phyloP scores from a whole-genome alignment of 2,329 filamentous ascomycete species.

The Neoarthrinium moseri region DNA sequence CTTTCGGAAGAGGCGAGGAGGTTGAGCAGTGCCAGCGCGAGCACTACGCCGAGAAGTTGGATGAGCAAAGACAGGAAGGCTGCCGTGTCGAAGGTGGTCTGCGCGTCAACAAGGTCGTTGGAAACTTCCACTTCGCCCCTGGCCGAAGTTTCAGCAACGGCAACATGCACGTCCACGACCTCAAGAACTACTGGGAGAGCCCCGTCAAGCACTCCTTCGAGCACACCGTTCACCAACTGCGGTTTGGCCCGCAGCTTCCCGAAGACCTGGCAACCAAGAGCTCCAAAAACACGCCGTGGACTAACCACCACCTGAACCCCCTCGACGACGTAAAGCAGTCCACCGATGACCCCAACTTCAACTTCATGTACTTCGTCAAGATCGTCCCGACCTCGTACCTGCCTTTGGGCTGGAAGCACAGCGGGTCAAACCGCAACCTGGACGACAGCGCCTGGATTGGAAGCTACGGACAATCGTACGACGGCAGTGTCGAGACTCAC shows the following conservation, averaged over 20 bases:
- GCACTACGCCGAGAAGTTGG: conserved; percentile 86
- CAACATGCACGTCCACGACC: conserved; percentile 96
- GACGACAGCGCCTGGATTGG: conserved; percentile 65
- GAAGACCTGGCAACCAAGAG: conserved; percentile 63
- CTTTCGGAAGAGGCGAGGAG: conserved; percentile 86
- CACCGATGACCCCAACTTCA: conserved; percentile 80
- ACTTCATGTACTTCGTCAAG: conserved; percentile 99
- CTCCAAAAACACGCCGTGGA: conserved; percentile 63
- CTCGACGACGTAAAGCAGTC: conserved; percentile 77
- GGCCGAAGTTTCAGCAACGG: conserved; percentile 94
- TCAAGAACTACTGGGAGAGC: conserved; percentile 89
- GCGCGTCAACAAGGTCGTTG: conserved; percentile 96
- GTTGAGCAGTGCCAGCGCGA: conserved; percentile 96
- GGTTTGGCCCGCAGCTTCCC: conserved; percentile 90
- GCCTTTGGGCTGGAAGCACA: conserved; percentile 74
- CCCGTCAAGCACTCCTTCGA: conserved; percentile 81
- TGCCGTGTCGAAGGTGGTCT: conserved; percentile 91
- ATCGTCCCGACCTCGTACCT: conserved; percentile 95
- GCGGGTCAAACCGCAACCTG: conserved; percentile 29
- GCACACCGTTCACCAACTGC: conserved; percentile 82
- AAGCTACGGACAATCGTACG: conserved; percentile 60
- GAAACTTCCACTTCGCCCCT: conserved; percentile 97
- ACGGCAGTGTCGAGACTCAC: conserved; percentile 92
- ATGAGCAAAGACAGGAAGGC: conserved; percentile 85
- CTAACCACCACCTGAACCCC: conserved; percentile 88